Base-by-base conservation (phyloP, 768 basidiomycete species). In the Russula abietina region DNA sequence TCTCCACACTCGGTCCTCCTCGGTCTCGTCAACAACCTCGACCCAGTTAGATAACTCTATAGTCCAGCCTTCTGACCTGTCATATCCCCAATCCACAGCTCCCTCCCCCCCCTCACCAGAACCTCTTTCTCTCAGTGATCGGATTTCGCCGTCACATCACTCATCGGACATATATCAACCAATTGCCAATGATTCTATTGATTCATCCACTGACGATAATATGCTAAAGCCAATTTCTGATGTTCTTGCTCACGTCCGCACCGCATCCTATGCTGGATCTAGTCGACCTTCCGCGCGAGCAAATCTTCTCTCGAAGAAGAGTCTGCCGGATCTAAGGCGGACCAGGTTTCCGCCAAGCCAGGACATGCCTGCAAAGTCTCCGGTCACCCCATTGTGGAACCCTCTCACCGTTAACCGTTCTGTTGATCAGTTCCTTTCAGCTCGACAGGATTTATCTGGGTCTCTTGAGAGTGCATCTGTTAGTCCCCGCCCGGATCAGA, bases 241-340 rank as follows among this genome's bases (percentile, higher is more conserved):
- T 22, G 54, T 65, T 56, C 64, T 68, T 3, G 56, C 38, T 26
- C 84, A 83, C 68, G 75, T 73, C 45, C 77, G 82, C 33, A 78
- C 81, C 70, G 77, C 84, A 64, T 84, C 84, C 14, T 77, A 78
- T 67, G 80, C 76, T 46, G 79, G 72, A 65, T 70, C 70, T 57
- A 75, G 61, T 60, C 75, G 69, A 64, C 74, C 66, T 64, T 71
- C 75, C 63, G 71, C 70, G 41, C 76, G 75, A 57, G 70, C 71
- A 52, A 76, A 74, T 14, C 71, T 86, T 33, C 69, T 74, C 2
- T 78, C 78, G 38, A 94, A 92, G 78, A 91, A 94, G 74, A 93
- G 91, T 61, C 78, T 96, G 60, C 93, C 94, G 8, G 93, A 97
- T 70, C 76, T 96, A 52, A 82, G 89, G 30, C 82, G 75, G 17